phyloP scores from a whole-genome alignment of 1,284 basidiomycete genomes.

The Austroboletus olivaceoglutinosus region DNA sequence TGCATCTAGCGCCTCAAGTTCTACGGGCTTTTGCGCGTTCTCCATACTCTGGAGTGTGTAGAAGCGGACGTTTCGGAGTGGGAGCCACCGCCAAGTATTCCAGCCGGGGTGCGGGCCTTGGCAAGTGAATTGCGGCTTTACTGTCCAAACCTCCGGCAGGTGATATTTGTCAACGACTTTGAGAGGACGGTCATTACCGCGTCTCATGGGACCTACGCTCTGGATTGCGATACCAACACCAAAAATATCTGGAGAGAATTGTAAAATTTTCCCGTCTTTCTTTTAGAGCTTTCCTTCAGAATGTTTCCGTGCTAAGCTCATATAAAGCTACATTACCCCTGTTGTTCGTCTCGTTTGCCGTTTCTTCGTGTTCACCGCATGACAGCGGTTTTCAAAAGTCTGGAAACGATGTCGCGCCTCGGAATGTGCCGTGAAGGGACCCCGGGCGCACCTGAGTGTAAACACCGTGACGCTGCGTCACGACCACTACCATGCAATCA shows the following conservation, averaged over 20 bases:
- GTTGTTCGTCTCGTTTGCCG: conserved; percentile 4
- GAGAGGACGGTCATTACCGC: conserved; percentile 52
- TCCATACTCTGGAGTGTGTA: conserved; percentile 49
- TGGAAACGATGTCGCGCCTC: too few relatives aligned
- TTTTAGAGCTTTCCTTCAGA: conserved; percentile 2
- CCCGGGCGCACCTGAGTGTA: too few relatives aligned
- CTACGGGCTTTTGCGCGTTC: conserved; percentile 55
- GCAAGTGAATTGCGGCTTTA: conserved; percentile 59
- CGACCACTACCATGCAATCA: too few relatives aligned
- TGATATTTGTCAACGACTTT: conserved; percentile 61
- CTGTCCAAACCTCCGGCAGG: conserved; percentile 45
- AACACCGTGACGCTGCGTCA: too few relatives aligned
- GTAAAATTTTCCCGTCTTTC: conserved; percentile 24
- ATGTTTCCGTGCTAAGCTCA: conserved; percentile 1
- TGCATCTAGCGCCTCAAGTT: conserved; percentile 54
- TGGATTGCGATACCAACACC: conserved; percentile 42
- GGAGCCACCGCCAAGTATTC: conserved; percentile 53
- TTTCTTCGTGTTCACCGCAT: conserved; percentile 19
- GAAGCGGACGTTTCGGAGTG: conserved; percentile 65
- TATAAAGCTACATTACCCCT: conserved; percentile 4
- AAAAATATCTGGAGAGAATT: conserved; percentile 55
- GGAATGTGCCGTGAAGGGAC: too few relatives aligned
- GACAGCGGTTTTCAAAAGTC: too few relatives aligned
- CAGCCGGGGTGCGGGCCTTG: conserved; percentile 53
- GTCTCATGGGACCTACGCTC: conserved; percentile 40